Evolutionary conservation across 2,329 filamentous ascomycete species (phyloP), one percentile per base, ranked within the genome.

Genomic region (Cladosporium sp.): DNA sequence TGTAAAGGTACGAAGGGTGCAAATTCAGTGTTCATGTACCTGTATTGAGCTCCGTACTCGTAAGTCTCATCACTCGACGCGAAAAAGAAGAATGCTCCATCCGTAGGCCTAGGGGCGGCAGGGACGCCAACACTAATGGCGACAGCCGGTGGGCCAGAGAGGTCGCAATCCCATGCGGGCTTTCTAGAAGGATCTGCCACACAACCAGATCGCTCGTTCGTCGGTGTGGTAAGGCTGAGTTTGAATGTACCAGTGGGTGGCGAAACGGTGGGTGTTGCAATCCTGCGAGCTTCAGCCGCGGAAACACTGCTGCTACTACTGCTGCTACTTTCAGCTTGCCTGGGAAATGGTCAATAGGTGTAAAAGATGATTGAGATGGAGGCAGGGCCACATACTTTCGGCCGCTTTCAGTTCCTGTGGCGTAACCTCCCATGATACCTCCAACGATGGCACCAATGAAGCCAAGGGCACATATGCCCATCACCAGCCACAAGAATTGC

Each of bases 91-190:
- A 43, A 59, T 4, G 67, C 66, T 39, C 63, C 64, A 17, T 55
- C 54, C 15, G 54, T 45, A 24, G 54, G 55, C 13, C 54, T 49
- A 17, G 56, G 54, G 13, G 49, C 56, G 8, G 55, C 55, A 9
- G 55, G 47, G 13, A 42, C 51, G n/a, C 47, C 55, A 20, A 69
- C 59, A 29, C 51, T 57, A 40, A 69, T 59, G 15, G 58, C 64
- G 18, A 64, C 51, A 13, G 58, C 56, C 9, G 60, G 55, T 9
- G 58, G 56, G 19, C 60, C 60, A 37, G 58, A 57, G 7, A 85
- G 71, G 11, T 79, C 73, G 62, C 85, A 88, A 52, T 73, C 79
- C 85, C 85, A 88, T 1, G 83, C 79, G 43, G 73, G 65, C n/a
- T 73, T 69, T 58, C 83, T 77, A 1, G 65, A 72, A 1, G 75